phyloP scores from a whole-genome alignment of 106 monocot genomes.

The Allium fistulosum region DNA sequence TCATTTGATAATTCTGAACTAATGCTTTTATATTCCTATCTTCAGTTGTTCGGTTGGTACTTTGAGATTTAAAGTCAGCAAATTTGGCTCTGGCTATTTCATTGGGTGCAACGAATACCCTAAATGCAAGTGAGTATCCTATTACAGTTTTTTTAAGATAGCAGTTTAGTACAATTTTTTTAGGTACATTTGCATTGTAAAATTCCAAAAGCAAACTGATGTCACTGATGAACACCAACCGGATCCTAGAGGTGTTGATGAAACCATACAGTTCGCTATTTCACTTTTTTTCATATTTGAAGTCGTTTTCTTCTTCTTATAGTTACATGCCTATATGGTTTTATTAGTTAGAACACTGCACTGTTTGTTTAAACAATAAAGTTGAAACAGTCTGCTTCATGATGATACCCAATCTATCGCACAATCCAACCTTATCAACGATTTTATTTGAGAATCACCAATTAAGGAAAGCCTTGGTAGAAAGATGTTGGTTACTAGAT shows the following conservation, averaged over 20 bases:
- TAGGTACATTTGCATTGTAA: neutral
- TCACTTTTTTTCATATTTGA: neutral
- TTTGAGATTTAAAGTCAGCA: slow-evolving; percentile 85
- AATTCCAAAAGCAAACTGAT: no score
- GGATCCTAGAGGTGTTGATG: neutral
- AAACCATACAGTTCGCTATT: neutral
- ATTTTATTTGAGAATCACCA: no score
- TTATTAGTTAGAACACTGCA: neutral
- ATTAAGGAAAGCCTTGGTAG: no score
- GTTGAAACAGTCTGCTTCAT: no score
- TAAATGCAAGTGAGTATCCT: slow-evolving; percentile 75
- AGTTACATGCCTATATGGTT: neutral
- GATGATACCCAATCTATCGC: no score
- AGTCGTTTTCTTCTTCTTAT: neutral
- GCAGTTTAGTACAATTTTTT: neutral
- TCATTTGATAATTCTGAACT: no score
- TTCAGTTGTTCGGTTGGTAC: slow-evolving; percentile 80
- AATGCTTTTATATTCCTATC: neutral
- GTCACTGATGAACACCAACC: neutral
- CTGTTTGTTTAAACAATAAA: neutral
- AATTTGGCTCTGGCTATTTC: slow-evolving; percentile 90
- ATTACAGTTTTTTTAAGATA: neutral
- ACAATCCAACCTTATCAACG: no score
- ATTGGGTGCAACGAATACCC: slow-evolving; percentile 96
- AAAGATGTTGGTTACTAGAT: no score